phyloP scores from a whole-genome alignment of 345 rosid genomes.

The Pugionium dolabratum region DNA sequence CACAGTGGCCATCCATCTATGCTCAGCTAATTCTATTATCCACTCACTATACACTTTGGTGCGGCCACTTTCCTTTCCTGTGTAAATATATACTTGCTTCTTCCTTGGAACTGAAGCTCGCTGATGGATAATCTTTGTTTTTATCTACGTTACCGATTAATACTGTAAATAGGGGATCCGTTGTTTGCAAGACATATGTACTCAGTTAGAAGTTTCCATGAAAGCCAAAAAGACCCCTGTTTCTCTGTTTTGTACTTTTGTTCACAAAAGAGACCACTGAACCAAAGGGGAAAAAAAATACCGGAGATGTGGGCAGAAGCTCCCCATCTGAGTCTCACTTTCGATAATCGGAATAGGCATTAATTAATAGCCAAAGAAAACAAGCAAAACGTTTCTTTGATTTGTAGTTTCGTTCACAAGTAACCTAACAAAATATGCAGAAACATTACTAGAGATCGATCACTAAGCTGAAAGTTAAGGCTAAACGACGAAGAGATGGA shows the following conservation, averaged over 20 bases:
- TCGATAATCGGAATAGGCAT: background rate
- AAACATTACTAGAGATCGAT: background rate
- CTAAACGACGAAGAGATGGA: background rate
- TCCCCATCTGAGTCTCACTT: too few relatives aligned
- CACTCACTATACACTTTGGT: slow-evolving; percentile 16
- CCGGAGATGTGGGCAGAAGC: too few relatives aligned
- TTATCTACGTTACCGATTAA: background rate
- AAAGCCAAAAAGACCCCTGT: background rate
- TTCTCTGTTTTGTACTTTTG: background rate
- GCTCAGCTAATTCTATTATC: slow-evolving; percentile 58
- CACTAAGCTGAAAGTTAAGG: slow-evolving; percentile 11
- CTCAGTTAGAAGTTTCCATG: background rate
- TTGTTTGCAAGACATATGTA: background rate
- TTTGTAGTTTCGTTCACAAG: slow-evolving; percentile 25
- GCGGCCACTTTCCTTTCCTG: background rate
- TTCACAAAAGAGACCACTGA: background rate
- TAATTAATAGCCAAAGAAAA: background rate
- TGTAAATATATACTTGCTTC: background rate
- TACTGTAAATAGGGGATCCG: background rate
- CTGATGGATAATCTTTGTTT: background rate
- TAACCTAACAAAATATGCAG: slow-evolving; percentile 24
- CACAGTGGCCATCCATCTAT: slow-evolving; percentile 94
- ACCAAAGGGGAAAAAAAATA: too few relatives aligned
- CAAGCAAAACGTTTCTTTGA: slow-evolving; percentile 14
- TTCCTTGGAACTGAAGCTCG: background rate